These are phyloP conservation scores for Garcia nutans DNA, from an alignment of 345 rosid genomes.

Conservation along the genomic window DNA sequence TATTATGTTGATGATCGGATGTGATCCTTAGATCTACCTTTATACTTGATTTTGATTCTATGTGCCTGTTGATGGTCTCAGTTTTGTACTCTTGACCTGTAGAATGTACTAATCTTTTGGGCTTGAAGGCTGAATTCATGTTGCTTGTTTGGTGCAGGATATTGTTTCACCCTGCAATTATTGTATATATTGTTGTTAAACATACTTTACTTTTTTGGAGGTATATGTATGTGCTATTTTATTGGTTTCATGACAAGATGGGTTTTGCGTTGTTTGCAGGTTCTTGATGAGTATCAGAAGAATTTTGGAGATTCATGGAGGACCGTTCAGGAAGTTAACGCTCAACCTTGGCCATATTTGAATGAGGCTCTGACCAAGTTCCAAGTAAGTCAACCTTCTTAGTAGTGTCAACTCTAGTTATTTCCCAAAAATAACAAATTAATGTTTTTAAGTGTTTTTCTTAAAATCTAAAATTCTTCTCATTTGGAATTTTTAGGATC, in stretches of 20 bases:
- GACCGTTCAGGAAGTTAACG: slow-evolving; percentile 54
- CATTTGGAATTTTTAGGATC: slow-evolving; percentile 59
- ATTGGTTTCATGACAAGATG: not conserved
- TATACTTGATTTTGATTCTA: not conserved
- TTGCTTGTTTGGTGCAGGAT: not conserved
- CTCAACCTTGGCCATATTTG: slow-evolving; percentile 80
- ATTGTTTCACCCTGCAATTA: not conserved
- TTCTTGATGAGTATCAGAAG: slow-evolving; percentile 91
- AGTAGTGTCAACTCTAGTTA: not conserved
- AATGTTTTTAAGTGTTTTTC: not conserved
- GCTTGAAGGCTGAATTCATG: not conserved
- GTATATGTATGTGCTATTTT: not conserved
- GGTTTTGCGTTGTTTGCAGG: slow-evolving; percentile 34
- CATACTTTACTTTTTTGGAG: not conserved
- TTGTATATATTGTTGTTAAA: not conserved
- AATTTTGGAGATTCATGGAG: slow-evolving; percentile 88
- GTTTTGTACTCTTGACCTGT: not conserved
- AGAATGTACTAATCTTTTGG: not conserved
- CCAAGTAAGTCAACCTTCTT: slow-evolving; percentile 47
- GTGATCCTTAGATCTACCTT: not conserved
- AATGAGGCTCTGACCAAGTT: slow-evolving; percentile 71
- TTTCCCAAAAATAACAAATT: not conserved
- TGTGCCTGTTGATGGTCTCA: not conserved
- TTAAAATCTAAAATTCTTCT: not conserved
- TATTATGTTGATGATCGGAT: not conserved